Evolutionary conservation across 2,329 filamentous ascomycete genomes (phyloP).

Genomic region (Blastomyces emzantsi): DNA sequence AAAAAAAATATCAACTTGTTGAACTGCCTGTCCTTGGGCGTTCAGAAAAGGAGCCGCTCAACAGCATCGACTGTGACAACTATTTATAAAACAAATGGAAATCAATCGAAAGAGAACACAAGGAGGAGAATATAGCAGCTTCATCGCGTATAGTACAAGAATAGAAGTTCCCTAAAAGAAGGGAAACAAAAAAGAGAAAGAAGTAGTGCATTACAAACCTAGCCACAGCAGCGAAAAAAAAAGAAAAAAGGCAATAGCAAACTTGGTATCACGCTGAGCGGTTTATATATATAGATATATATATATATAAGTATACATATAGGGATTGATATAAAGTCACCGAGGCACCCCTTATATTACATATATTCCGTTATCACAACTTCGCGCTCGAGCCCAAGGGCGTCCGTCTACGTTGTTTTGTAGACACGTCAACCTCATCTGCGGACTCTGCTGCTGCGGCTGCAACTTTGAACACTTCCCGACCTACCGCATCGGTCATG

Average conservation of each 20-base stretch:
- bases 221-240: too few species aligned
- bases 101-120: too few species aligned
- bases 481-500: constrained; percentile 65
- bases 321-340: not conserved
- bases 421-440: constrained; percentile 26
- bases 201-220: too few species aligned
- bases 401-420: constrained; percentile 30
- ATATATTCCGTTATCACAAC: not conserved
- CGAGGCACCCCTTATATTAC: not conserved
- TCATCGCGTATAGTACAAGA: not conserved
- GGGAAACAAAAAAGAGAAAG: too few species aligned
- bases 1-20: too few species aligned
- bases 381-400: constrained; percentile 20
- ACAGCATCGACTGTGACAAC: too few species aligned
- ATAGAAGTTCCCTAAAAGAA: not conserved
- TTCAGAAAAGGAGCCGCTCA: too few species aligned
- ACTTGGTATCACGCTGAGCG: not conserved
- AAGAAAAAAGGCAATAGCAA: not conserved
- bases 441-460: constrained; percentile 17
- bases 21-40: too few species aligned
- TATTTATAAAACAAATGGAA: too few species aligned
- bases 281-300: too few species aligned
- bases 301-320: not conserved
- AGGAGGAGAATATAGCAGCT: too few species aligned
- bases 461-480: constrained; percentile 50